Conservation (phyloP, 108 stramenopile species). For the Aureococcus anophagefferens region DNA sequence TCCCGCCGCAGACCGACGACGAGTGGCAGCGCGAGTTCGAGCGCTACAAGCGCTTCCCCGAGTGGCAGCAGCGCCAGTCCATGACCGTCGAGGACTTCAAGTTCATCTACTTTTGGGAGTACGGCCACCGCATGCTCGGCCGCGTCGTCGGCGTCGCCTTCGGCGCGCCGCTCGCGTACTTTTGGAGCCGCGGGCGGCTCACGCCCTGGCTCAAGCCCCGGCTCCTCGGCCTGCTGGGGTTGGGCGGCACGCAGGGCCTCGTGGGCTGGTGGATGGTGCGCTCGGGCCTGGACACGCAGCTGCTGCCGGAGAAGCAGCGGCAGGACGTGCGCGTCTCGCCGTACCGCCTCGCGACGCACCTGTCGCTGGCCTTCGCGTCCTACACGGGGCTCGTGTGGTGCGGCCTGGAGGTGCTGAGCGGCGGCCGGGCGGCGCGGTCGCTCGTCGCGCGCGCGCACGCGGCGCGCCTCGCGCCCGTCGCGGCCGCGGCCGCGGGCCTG, state of each 20-base stretch:
- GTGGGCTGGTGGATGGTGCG: conserved; percentile 99
- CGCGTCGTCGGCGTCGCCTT: conserved; percentile 78
- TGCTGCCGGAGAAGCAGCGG: neutral
- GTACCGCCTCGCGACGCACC: conserved; percentile 84
- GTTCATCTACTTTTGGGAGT: conserved; percentile 96
- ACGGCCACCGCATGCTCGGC: conserved; percentile 92
- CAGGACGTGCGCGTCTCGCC: conserved; percentile 93
- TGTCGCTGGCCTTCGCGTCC: conserved; percentile 87
- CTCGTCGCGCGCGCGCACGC: neutral
- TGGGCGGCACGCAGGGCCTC: conserved; percentile 94
- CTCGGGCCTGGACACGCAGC: conserved; percentile 64
- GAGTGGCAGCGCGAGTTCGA: conserved; percentile 92
- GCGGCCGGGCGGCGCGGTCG: neutral
- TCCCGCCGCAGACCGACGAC: conserved; percentile 64
- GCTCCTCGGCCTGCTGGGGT: conserved; percentile 68
- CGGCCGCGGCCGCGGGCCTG: conserved; percentile 50
- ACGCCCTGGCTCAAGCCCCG: conserved; percentile 30
- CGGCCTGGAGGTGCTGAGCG: conserved; percentile 61
- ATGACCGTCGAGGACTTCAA: conserved; percentile 98
- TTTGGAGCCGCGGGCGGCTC: conserved; percentile 34
- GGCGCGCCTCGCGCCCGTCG: conserved; percentile 37
- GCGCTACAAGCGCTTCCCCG: conserved; percentile 90
- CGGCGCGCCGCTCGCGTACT: conserved; percentile 73
- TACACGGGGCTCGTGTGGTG: conserved; percentile 86
- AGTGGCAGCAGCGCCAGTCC: conserved; percentile 77